These are phyloP conservation scores for Codiaeum variegatum DNA, from an alignment of 441 rosid genomes.

Conservation along the genomic window DNA sequence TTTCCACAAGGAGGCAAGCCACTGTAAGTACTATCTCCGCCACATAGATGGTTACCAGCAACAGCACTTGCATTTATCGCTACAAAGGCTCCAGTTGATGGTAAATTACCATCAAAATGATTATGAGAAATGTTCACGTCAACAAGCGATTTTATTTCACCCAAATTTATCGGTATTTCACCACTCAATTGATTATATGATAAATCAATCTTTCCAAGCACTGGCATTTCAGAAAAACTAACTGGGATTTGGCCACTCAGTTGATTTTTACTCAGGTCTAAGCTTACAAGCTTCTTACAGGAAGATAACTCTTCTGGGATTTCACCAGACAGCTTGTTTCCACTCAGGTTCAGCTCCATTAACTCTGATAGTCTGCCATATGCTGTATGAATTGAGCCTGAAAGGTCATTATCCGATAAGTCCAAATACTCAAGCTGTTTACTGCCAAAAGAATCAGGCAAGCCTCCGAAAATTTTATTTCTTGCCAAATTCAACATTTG, in stretches of 20 bases:
- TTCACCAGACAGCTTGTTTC: conserved; percentile 51
- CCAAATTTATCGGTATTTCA: conserved; percentile 51
- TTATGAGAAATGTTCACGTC: conserved; percentile 78
- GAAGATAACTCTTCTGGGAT: conserved; percentile 66
- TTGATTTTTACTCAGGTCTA: conserved; percentile 71
- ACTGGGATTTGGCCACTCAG: conserved; percentile 60
- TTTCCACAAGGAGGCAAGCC: conserved; percentile 55
- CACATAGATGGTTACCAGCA: conserved; percentile 63
- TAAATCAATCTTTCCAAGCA: conserved; percentile 73
- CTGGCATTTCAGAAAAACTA: conserved; percentile 50
- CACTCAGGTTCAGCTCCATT: conserved; percentile 55
- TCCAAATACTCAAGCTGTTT: conserved; percentile 58
- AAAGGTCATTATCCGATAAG: conserved; percentile 52
- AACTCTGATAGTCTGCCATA: conserved; percentile 44
- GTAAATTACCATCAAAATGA: conserved; percentile 61
- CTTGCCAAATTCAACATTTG: conserved; percentile 66
- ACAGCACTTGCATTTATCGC: conserved; percentile 69
- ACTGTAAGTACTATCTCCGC: conserved; percentile 29
- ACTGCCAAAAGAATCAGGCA: conserved; percentile 56
- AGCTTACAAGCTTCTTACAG: conserved; percentile 63
- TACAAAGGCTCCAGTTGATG: conserved; percentile 65
- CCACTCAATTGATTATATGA: conserved; percentile 67
- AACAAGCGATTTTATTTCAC: conserved; percentile 62
- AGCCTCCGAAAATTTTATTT: conserved; percentile 49
- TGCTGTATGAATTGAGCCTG: conserved; percentile 46